Percentiles rank a stretch among this genome's conserved stretches.
phyloP scores from a whole-genome alignment of 2,329 filamentous ascomycete species.

The Corinectria fuckeliana region DNA sequence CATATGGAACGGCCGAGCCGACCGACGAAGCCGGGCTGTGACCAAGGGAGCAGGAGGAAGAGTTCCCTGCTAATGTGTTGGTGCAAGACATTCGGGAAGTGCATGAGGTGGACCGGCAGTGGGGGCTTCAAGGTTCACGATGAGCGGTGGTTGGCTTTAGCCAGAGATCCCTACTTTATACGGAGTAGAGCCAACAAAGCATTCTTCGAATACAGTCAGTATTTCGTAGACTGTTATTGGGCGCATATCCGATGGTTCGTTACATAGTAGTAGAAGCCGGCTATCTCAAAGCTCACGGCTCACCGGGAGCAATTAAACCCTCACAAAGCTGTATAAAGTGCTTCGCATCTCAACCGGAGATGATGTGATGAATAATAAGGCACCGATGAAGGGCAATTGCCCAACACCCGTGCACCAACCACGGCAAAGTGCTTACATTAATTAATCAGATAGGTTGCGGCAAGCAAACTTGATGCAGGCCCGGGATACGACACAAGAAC shows the following conservation, averaged over 20 bases:
- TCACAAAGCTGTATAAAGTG: background rate
- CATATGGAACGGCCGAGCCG: background rate
- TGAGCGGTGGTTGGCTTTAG: background rate
- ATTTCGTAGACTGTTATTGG: background rate
- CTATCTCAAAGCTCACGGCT: background rate
- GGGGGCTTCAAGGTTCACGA: conserved; percentile 2
- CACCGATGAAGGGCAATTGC: conserved; percentile 1
- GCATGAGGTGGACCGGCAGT: conserved; percentile 9
- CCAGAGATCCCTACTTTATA: background rate
- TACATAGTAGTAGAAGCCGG: too few relatives aligned
- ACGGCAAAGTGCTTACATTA: conserved; percentile 16
- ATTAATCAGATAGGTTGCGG: background rate
- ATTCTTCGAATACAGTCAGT: background rate
- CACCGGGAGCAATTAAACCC: too few relatives aligned
- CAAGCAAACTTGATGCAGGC: conserved; percentile 10
- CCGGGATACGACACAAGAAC: background rate
- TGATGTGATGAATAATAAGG: background rate
- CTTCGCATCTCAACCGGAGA: background rate
- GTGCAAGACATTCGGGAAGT: background rate
- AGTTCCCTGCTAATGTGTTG: conserved; percentile 3
- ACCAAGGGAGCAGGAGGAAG: background rate
- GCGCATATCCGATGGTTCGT: background rate
- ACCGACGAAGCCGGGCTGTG: background rate
- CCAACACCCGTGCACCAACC: background rate
- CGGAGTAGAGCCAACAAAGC: background rate